Evolutionary conservation across 1,139 yeast species (phyloP).

Genomic region (Yarrowia galli): DNA sequence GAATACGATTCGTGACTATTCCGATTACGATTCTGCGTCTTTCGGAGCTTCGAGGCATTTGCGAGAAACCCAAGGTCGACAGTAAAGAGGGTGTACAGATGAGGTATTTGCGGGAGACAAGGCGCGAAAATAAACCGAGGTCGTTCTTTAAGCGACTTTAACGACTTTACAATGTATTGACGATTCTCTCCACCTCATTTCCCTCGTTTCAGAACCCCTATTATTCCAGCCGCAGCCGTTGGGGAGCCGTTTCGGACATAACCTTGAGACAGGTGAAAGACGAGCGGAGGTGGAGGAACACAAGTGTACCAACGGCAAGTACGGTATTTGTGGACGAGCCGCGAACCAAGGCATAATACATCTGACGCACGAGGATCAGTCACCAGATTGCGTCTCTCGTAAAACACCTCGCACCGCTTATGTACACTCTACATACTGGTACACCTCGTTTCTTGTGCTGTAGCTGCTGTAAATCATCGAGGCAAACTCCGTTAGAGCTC

Average conservation of each 20-base stretch:
- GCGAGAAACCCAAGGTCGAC: background rate
- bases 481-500: slow-evolving; percentile 7
- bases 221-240: slow-evolving; percentile 23
- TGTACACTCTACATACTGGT: background rate
- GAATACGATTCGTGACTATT: background rate
- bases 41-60: slow-evolving; percentile 30
- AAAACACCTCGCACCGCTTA: too few relatives aligned
- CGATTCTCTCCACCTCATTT: background rate
- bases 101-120: slow-evolving; percentile 1
- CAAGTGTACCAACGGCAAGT: too few relatives aligned
- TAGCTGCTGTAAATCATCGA: background rate
- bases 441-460: too few relatives aligned
- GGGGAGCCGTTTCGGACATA: slow-evolving; percentile 27
- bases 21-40: slow-evolving; percentile 24
- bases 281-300: background rate
- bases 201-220: background rate
- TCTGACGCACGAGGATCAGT: background rate
- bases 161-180: background rate
- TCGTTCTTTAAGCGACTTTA: too few relatives aligned
- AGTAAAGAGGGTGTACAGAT: background rate
- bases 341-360: too few relatives aligned
- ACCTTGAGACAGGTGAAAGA: slow-evolving; percentile 3
- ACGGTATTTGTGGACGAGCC: too few relatives aligned
- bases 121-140: background rate
- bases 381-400: slow-evolving; percentile 1